A percentile compares a stretch with the other conserved stretches of the same genome.
Conservation (phyloP, 2,329 filamentous ascomycete species). For the Colletotrichum tofieldiae region DNA sequence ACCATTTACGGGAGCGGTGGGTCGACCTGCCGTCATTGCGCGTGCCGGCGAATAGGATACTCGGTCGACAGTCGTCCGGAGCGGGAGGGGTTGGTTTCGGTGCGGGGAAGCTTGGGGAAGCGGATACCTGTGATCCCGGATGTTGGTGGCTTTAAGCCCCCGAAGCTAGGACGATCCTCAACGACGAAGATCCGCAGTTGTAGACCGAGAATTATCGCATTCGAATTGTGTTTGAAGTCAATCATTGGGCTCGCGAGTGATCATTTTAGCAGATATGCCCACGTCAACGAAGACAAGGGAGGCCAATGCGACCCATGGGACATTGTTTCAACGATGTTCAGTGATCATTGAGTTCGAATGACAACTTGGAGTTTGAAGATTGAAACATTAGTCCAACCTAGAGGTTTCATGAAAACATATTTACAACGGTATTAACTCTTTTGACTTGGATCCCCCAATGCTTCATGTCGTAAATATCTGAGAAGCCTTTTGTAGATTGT, state of each 20-base stretch:
- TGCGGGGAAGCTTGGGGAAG: slow-evolving; percentile 32
- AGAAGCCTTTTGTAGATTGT: too few relatives aligned
- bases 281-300: not conserved
- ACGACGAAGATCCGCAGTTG: too few relatives aligned
- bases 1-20: not conserved
- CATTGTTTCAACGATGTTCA: not conserved
- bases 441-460: too few relatives aligned
- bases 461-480: too few relatives aligned
- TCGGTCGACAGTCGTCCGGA: slow-evolving; percentile 27
- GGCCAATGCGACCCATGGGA: not conserved
- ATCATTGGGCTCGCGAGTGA: not conserved
- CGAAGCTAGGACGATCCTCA: not conserved
- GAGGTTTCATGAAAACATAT: not conserved
- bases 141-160: not conserved
- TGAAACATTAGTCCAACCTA: not conserved
- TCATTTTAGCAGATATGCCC: not conserved
- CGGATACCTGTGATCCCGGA: slow-evolving; percentile 27
- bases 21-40: not conserved
- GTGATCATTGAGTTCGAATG: too few relatives aligned
- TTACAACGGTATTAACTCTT: too few relatives aligned
- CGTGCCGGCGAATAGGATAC: slow-evolving; percentile 16
- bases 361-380: not conserved
- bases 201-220: not conserved
- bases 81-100: slow-evolving; percentile 17
- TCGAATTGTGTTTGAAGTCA: too few relatives aligned